Conservation (phyloP, 1,284 basidiomycete genomes). For the Athelia psychrophila region DNA sequence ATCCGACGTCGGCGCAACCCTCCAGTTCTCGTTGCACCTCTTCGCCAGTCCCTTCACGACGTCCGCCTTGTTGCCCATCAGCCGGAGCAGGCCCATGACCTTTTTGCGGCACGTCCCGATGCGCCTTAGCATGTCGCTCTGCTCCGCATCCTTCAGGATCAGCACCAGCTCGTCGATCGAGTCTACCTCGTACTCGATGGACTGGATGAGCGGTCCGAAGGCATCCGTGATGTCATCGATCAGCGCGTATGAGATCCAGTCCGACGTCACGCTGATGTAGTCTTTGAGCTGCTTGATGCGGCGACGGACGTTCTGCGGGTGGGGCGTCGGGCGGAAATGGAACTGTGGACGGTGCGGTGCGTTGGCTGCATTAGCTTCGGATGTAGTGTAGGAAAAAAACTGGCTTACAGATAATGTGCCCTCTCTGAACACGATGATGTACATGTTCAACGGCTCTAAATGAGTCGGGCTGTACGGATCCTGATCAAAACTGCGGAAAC, state of each 20-base stretch:
- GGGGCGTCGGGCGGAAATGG: constrained; percentile 96
- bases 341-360: constrained; percentile 56
- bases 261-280: constrained; percentile 98
- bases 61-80: constrained; percentile 99
- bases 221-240: constrained; percentile 99
- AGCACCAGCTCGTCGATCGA: constrained; percentile 98
- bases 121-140: constrained; percentile 65
- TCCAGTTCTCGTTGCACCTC: constrained; percentile 99
- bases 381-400: not conserved
- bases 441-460: constrained; percentile 99
- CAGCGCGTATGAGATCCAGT: constrained; percentile 99
- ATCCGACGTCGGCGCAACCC: constrained; percentile 95
- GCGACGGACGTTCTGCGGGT: constrained; percentile 96
- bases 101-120: constrained; percentile 99
- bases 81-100: constrained; percentile 93
- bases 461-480: constrained; percentile 97
- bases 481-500: constrained; percentile 99
- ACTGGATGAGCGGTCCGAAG: constrained; percentile 97
- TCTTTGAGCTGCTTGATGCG: constrained; percentile 99
- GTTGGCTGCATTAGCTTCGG: not conserved
- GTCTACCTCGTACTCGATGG: constrained; percentile 99
- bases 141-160: constrained; percentile 80
- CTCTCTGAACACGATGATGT: constrained; percentile 98
- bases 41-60: constrained; percentile 99
- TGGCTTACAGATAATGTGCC: constrained; percentile 86